Evolutionary conservation across 148 eudicot genomes (phyloP), one percentile per base, ranked within the genome.

Genomic region (Euryodendron excelsum): DNA sequence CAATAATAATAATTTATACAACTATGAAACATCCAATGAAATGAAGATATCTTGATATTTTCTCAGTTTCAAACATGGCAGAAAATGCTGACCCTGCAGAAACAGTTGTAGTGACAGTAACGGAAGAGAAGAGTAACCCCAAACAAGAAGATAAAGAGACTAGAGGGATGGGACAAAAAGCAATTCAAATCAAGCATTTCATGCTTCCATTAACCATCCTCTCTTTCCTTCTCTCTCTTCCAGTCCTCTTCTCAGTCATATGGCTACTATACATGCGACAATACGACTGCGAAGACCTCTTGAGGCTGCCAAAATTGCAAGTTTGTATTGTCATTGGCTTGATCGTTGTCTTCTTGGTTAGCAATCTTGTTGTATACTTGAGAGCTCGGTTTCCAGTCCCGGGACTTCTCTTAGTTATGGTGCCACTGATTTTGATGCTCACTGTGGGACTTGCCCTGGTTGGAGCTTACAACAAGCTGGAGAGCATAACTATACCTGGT

Each of bases 151-250:
- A 15, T 6, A 11, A 56, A n/a, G 48, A 18, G 5, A 23, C 52
- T 13, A 48, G 10, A 48, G 14, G 14, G 15, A 48, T 48, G 52
- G 18, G 44, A 0, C n/a, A n/a, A n/a, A 64, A 76, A 76, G 14
- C 33, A 2, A 20, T 47, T 36, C 45, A 48, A 17, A 30, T 58
- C 31, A 80, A 65, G 37, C 50, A 28, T 9, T 13, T 80, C 20
- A 44, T 65, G 37, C 68, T 83, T 4, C 48, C 68, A 23, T 13
- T 80, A 60, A 77, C 65, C 39, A 44, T 73, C 33, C 2, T 83
- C 37, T n/a, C 80, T n/a, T 79, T 81, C 72, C 52, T 86, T 37
- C 79, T 86, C n/a, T 81, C 87, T 6, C 50, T 87, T 2, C 86
- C 85, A 1, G 36, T 87, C 69, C 79, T 84, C 13, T 76, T 52